Evolutionary conservation across 305 asterid species (phyloP), one percentile per base, ranked within the genome.

Genomic region (Plantago lanceolata): DNA sequence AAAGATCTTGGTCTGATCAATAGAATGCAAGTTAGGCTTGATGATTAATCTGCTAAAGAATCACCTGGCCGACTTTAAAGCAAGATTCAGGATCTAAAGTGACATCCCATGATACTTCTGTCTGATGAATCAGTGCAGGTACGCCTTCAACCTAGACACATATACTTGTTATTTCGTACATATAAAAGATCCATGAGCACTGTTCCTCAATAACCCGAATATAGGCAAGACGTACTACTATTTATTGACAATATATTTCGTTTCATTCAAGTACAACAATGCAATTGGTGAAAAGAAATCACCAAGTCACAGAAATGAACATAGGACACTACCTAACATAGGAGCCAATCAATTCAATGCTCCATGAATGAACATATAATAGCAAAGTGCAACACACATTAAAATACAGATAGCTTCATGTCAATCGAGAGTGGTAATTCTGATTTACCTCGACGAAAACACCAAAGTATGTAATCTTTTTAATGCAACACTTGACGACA

Each of bases 41-140:
- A 33, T 43, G 51, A 35, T 49, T 61, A 20, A 52, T 45, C 24
- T 57, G 40, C 43, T 48, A 18, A 61, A 17, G 56, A 71, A 40
- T 63, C 84, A 84, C 97, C 97, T 92, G 96, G 21, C 97, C 97
- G 62, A 89, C 85, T 89, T 89, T 85, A 66, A 87, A 92, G 75
- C 77, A 80, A 14, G 95, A 77, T 52, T 77, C 81, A 68, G 91
- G 96, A 82, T 92, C 94, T 78, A 92, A 79, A 57, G 94, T 92
- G 67, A 93, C 79, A 71, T 87, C 97, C 98, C 98, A 92, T 2
- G 98, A 92, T 59, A 92, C 97, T 84, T 92, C 98, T 31, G 96
- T 66, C 73, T 89, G 96, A 76, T 89, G 96, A 77, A 92, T 87
- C 66, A 92, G 79, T 2, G 96, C 97, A 64, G 89, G 89, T 65